Conservation (phyloP, 371 early-diverging fungal genomes). For the Phascolomyces articulosus region DNA sequence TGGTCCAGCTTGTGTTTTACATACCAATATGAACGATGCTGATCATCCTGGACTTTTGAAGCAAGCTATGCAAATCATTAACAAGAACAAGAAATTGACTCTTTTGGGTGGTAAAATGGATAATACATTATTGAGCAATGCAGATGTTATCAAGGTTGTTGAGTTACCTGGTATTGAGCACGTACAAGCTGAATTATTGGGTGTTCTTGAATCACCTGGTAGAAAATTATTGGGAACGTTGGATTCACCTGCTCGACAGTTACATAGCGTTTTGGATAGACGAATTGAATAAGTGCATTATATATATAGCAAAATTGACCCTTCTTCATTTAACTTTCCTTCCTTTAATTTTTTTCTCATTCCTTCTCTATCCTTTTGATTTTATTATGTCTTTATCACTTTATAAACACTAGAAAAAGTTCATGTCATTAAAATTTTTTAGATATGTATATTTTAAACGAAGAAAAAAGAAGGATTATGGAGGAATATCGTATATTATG, state of each 20-base stretch:
- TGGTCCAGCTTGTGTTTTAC: slow-evolving; percentile 57
- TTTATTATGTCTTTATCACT: too few relatives aligned
- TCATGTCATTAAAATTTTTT: too few relatives aligned
- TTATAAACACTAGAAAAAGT: too few relatives aligned
- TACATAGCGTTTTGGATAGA: slow-evolving; percentile 52
- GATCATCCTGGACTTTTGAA: slow-evolving; percentile 49
- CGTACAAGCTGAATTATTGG: slow-evolving; percentile 57
- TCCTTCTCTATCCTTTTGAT: too few relatives aligned
- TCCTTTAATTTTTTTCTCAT: too few relatives aligned
- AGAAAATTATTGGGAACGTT: slow-evolving; percentile 56
- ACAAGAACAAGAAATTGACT: slow-evolving; percentile 66
- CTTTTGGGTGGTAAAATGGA: slow-evolving; percentile 70
- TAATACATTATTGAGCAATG: slow-evolving; percentile 51
- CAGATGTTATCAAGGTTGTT: slow-evolving; percentile 57
- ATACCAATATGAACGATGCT: slow-evolving; percentile 42
- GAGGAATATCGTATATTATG: neutral
- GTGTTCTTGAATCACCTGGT: slow-evolving; percentile 62
- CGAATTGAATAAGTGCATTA: slow-evolving; percentile 32
- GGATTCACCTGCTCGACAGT: slow-evolving; percentile 47
- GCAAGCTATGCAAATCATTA: slow-evolving; percentile 47
- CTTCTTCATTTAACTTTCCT: neutral
- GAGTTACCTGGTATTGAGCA: slow-evolving; percentile 60
- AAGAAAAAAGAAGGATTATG: neutral
- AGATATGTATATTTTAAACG: too few relatives aligned
- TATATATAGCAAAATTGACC: too few relatives aligned